Evolutionary conservation across 345 rosid genomes (phyloP).

Genomic region (Populus davidiana): DNA sequence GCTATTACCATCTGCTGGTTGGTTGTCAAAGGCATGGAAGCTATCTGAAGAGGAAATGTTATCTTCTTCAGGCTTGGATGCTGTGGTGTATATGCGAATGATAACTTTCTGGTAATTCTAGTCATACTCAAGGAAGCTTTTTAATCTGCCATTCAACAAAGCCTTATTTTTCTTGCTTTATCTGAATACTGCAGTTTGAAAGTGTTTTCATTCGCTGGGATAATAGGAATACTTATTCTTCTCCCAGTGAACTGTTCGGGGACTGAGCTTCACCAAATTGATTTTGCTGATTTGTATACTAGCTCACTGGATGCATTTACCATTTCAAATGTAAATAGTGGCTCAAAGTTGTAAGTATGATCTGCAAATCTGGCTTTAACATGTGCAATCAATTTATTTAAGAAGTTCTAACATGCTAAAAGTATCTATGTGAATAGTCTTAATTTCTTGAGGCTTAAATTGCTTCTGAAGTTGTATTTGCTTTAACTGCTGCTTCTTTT

Average conservation of each 20-base stretch:
- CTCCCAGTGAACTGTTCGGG: conserved; percentile 87
- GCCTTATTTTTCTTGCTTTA: neutral
- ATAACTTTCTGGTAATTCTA: conserved; percentile 69
- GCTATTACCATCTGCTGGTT: conserved; percentile 75
- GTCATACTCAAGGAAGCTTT: neutral
- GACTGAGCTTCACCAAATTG: conserved; percentile 52
- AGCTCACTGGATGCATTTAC: conserved; percentile 82
- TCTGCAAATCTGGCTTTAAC: neutral
- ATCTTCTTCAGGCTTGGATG: conserved; percentile 71
- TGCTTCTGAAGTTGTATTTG: neutral
- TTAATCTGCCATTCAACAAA: neutral
- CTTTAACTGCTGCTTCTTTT: neutral
- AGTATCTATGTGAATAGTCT: neutral
- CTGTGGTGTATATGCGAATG: conserved; percentile 72
- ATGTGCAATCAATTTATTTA: neutral
- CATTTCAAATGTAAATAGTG: conserved; percentile 66
- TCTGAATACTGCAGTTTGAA: conserved; percentile 60
- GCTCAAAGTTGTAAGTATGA: conserved; percentile 57
- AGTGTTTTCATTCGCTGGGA: conserved; percentile 78
- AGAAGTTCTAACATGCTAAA: neutral
- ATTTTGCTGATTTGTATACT: conserved; percentile 58
- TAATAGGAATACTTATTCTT: conserved; percentile 80
- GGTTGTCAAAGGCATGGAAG: conserved; percentile 74
- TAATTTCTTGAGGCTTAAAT: neutral
- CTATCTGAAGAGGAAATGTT: conserved; percentile 66